phyloP scores from a whole-genome alignment of 192 early-diverging fungal species.

The Podila epicladia region DNA sequence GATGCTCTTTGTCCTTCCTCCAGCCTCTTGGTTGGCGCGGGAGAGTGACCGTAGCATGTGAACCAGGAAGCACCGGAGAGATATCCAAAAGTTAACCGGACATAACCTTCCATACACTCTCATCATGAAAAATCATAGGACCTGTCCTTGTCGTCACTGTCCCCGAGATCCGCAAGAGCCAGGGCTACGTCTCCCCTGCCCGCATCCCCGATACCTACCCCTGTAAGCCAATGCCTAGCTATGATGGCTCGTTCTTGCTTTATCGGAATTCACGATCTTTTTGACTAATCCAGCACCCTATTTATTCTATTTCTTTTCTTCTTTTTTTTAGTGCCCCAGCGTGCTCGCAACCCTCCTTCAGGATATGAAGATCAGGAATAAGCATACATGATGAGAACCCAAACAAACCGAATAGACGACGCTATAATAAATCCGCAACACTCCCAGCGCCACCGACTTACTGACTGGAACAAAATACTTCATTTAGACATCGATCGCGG shows the following conservation, averaged over 20 bases:
- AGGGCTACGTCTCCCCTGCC: constrained; percentile 39
- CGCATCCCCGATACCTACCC: constrained; percentile 45
- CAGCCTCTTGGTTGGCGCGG: no score
- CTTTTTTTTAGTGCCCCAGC: constrained; percentile 29
- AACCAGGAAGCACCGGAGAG: no score
- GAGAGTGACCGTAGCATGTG: no score
- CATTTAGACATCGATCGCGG: no score
- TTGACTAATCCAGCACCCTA: not conserved
- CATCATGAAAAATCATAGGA: constrained; percentile 2
- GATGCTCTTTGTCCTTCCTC: not conserved
- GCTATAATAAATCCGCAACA: not conserved
- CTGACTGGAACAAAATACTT: no score
- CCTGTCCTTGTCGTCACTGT: constrained; percentile 39
- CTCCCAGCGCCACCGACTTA: no score
- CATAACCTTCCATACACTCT: not conserved
- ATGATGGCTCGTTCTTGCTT: no score
- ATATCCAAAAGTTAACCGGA: no score
- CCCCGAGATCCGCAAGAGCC: constrained; percentile 36
- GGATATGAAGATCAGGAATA: constrained; percentile 48
- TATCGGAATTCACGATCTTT: no score
- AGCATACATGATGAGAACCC: not conserved
- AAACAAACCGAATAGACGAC: not conserved
- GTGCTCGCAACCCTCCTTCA: constrained; percentile 47
- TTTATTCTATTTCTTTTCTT: not conserved
- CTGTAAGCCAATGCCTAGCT: constrained; percentile 5